Evolutionary conservation across 2,329 filamentous ascomycete species (phyloP), one percentile per base, ranked within the genome.

Genomic region (Hypomyces rosellus): DNA sequence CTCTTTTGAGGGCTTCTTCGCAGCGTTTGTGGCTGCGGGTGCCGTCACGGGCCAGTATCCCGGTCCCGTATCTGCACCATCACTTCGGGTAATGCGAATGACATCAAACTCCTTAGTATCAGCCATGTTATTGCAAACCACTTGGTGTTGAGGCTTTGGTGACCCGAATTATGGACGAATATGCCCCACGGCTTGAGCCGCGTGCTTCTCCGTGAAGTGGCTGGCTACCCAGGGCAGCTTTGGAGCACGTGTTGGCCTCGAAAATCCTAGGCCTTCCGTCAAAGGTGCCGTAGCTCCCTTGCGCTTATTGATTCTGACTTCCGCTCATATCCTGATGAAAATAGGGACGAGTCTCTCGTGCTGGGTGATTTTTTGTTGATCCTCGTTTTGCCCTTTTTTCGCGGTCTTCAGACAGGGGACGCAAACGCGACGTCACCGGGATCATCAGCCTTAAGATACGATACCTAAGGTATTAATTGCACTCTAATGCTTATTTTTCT

Each of bases 11-110:
- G 64, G 51, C 55, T 70, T 69, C 51, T 74, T 72, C 0, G 59
- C 57, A 15, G 67, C 55, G 22, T 58, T 55, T 30, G 57, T 50
- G 16, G 65, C 46, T 25, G 62, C 54, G 3, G 62, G 48, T 45
- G 62, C 42, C 22, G 56, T 61, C 51, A 66, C 51, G 14, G 70
- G 69, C 72, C 72, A 74, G 57, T 74, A 74, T 9, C 70, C 72
- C 0, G 70, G 70, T 2, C 72, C 72, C 7, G 65, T 68, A 46
- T 74, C 72, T 40, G 65, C 64, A 15, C 74, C 74, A 62, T 77
- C 74, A 56, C 70, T 75, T 46, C 74, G 69, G 5, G 65, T 66
- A 38, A 76, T 65, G 46, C 65, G 63, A 18, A 76, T 61, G 18
- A 71, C 60, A 37, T 73, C 68, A 38, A 72, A 72, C 4, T 73